Percentiles rank a stretch among this genome's conserved stretches.
Conservation (phyloP, 345 rosid species). For the Aquilaria sinensis region DNA sequence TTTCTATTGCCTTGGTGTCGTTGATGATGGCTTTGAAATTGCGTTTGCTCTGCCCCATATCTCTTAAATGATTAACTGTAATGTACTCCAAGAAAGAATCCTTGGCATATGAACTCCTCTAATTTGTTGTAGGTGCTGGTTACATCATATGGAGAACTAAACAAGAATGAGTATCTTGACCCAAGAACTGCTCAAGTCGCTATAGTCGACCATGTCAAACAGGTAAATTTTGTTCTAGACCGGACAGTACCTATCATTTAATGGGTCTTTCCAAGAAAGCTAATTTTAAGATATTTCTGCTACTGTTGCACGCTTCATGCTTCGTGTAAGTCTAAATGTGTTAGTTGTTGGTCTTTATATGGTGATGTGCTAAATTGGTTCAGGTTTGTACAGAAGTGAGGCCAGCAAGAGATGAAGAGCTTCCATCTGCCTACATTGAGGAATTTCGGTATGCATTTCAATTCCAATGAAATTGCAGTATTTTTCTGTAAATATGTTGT, state of each 20-base stretch:
- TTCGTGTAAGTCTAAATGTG: not conserved
- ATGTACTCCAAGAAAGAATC: not conserved
- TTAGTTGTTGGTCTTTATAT: conserved; percentile 14
- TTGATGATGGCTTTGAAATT: not conserved
- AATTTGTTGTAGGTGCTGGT: conserved; percentile 50
- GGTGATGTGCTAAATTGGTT: conserved; percentile 43
- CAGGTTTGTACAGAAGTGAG: conserved; percentile 92
- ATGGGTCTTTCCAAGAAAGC: not conserved
- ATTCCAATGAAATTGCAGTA: not conserved
- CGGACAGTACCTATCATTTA: too few species aligned
- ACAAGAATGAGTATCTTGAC: conserved; percentile 68
- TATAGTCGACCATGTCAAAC: conserved; percentile 82
- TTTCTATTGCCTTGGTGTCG: not conserved
- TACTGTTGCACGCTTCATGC: not conserved
- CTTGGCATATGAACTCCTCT: not conserved
- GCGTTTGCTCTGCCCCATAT: too few species aligned
- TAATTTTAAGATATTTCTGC: not conserved
- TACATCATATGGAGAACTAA: conserved; percentile 61
- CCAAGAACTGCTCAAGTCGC: conserved; percentile 95
- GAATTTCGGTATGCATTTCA: conserved; percentile 62
- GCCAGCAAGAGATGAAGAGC: conserved; percentile 91
- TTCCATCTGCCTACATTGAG: conserved; percentile 77
- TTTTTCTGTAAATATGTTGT: conserved; percentile 3
- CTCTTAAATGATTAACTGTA: not conserved
- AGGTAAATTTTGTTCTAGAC: conserved; percentile 35